A percentile compares a stretch with the other conserved stretches of the same genome.
phyloP scores from a whole-genome alignment of 768 basidiomycete genomes.

The Naganishia friedmannii region DNA sequence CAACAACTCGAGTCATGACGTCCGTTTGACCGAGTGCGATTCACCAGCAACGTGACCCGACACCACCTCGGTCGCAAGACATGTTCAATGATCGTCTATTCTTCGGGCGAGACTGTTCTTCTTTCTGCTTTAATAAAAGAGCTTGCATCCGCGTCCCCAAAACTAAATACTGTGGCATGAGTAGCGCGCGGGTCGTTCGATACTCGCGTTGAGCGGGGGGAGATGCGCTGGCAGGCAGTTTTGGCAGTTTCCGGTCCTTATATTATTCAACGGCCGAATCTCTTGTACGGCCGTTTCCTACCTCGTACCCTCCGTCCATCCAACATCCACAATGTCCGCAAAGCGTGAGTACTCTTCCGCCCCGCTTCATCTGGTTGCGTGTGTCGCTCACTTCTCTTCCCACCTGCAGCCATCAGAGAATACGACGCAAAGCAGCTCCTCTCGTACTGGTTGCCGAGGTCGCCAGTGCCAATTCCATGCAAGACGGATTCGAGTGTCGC shows the following conservation, averaged over 20 bases:
- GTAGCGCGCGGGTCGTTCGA: background rate
- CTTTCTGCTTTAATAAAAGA: no score
- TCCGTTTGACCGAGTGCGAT: no score
- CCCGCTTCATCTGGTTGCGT: background rate
- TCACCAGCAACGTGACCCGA: no score
- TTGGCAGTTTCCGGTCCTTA: background rate
- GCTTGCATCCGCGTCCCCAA: slow-evolving; percentile 1
- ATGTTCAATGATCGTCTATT: background rate
- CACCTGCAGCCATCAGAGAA: slow-evolving; percentile 73
- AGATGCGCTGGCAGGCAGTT: background rate
- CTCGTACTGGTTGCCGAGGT: slow-evolving; percentile 93
- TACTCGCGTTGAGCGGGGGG: background rate
- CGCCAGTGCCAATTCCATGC: slow-evolving; percentile 63
- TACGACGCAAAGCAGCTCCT: slow-evolving; percentile 98
- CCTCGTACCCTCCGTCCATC: background rate
- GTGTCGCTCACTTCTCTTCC: background rate
- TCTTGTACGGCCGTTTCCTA: background rate
- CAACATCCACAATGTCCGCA: slow-evolving; percentile 47
- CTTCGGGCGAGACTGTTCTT: background rate
- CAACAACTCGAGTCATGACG: no score
- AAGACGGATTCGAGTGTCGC: slow-evolving; percentile 59
- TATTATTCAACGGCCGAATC: slow-evolving; percentile 5
- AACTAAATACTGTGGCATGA: no score
- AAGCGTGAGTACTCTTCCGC: slow-evolving; percentile 40
- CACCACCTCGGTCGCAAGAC: background rate